These are phyloP conservation scores for Orbilia blumenaviensis DNA, from an alignment of 2,329 filamentous ascomycete genomes.

Conservation along the genomic window DNA sequence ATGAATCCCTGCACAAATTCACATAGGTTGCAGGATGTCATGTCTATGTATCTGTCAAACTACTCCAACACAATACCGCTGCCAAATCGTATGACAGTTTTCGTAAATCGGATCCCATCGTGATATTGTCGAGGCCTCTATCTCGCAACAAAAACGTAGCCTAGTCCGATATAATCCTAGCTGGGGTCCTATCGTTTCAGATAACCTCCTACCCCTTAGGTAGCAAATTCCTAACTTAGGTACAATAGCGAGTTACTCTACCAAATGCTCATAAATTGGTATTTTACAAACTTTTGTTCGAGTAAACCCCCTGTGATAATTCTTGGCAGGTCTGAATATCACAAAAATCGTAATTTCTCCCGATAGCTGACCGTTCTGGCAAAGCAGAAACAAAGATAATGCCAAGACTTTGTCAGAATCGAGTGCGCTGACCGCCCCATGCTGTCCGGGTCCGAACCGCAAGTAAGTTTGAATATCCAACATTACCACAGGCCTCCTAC, in stretches of 20 bases:
- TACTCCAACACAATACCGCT: no score
- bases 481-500: neutral
- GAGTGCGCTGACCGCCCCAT: neutral
- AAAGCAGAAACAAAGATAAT: neutral
- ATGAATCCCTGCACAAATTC: neutral
- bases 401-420: neutral
- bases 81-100: neutral
- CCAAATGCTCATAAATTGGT: neutral
- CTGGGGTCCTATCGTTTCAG: neutral
- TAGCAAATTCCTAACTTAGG: neutral
- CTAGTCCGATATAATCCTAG: neutral
- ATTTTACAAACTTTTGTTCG: neutral
- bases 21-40: no score
- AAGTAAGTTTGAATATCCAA: neutral
- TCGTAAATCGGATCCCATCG: neutral
- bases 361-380: neutral
- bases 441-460: no score
- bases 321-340: neutral
- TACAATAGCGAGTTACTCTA: neutral
- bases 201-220: constrained; percentile 15
- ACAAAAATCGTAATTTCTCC: neutral
- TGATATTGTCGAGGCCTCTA: neutral
- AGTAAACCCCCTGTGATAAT: neutral
- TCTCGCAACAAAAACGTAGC: neutral
- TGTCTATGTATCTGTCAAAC: no score